Evolutionary conservation across 495 filamentous ascomycete species (phyloP).

Genomic region (Mycothermus thermophilus): DNA sequence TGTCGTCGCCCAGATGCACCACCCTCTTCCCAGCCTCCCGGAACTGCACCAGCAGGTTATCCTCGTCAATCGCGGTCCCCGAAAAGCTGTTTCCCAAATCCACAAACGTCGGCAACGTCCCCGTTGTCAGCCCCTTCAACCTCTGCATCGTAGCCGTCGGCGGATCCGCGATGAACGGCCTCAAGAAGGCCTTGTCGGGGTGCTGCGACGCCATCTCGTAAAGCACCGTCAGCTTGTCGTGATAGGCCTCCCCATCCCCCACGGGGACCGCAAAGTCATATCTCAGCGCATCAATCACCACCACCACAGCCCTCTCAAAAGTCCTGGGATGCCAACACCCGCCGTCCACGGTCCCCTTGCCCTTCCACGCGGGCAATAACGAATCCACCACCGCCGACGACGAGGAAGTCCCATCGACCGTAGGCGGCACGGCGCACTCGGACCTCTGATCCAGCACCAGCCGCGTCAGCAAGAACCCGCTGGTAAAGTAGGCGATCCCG

Average conservation of each 20-base stretch:
- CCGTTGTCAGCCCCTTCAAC: slow-evolving; percentile 87
- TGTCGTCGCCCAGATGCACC: slow-evolving; percentile 92
- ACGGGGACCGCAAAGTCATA: slow-evolving; percentile 95
- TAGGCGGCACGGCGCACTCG: slow-evolving; percentile 57
- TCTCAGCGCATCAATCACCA: slow-evolving; percentile 85
- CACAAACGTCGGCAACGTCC: slow-evolving; percentile 86
- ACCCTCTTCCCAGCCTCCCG: slow-evolving; percentile 66
- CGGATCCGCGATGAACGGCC: slow-evolving; percentile 94
- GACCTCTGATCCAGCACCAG: slow-evolving; percentile 83
- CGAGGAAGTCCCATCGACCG: slow-evolving; percentile 27
- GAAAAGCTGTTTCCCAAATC: slow-evolving; percentile 92
- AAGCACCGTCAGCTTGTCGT: slow-evolving; percentile 74
- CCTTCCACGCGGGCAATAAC: slow-evolving; percentile 25
- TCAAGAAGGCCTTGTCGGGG: slow-evolving; percentile 72
- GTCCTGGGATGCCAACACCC: slow-evolving; percentile 94
- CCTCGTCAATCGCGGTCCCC: slow-evolving; percentile 93
- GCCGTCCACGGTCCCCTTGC: slow-evolving; percentile 37
- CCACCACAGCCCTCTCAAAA: slow-evolving; percentile 80
- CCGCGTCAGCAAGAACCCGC: slow-evolving; percentile 90
- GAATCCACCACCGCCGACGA: no score
- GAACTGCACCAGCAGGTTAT: slow-evolving; percentile 81
- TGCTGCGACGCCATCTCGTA: slow-evolving; percentile 61
- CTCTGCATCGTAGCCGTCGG: slow-evolving; percentile 87
- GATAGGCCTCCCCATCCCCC: slow-evolving; percentile 45
- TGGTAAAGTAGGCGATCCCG: slow-evolving; percentile 85